Evolutionary conservation across 1,139 yeast genomes (phyloP).

Genomic region (Groenewaldozyma sp.): DNA sequence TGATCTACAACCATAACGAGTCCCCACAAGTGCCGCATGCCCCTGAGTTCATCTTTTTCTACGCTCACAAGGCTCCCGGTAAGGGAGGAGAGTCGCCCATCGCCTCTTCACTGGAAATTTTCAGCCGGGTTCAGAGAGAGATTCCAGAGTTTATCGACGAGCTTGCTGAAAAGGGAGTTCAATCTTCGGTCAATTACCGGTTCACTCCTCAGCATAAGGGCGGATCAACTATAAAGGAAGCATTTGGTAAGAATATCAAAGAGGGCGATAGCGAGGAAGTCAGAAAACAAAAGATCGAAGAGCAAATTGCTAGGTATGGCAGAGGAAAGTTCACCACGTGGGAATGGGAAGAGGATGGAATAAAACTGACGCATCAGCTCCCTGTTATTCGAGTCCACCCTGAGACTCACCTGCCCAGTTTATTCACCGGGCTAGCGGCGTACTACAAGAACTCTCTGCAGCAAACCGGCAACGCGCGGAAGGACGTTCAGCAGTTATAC

Average conservation of each 20-base stretch:
- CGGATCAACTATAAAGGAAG: constrained; percentile 11
- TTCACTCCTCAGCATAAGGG: constrained; percentile 9
- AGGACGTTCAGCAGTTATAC: constrained; percentile 9
- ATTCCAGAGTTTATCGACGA: constrained; percentile 10
- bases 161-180: constrained; percentile 10
- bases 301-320: constrained; percentile 11
- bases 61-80: constrained; percentile 9
- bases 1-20: constrained; percentile 11
- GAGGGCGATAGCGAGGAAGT: constrained; percentile 11
- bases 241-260: constrained; percentile 12
- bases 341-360: constrained; percentile 11
- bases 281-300: constrained; percentile 9
- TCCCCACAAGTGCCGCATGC: constrained; percentile 15
- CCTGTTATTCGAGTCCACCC: constrained; percentile 12
- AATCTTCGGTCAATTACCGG: constrained; percentile 8
- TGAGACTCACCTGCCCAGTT: constrained; percentile 9
- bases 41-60: constrained; percentile 12
- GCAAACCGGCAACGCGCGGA: constrained; percentile 7
- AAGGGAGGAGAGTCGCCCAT: constrained; percentile 13
- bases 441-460: constrained; percentile 2
- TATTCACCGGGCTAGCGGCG: constrained; percentile 12
- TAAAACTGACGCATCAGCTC: constrained; percentile 10
- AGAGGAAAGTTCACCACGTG: constrained; percentile 9
- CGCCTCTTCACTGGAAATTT: constrained; percentile 11
- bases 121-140: constrained; percentile 6